Conservation (phyloP, 495 filamentous ascomycete species). For the Cairneyella variabilis region DNA sequence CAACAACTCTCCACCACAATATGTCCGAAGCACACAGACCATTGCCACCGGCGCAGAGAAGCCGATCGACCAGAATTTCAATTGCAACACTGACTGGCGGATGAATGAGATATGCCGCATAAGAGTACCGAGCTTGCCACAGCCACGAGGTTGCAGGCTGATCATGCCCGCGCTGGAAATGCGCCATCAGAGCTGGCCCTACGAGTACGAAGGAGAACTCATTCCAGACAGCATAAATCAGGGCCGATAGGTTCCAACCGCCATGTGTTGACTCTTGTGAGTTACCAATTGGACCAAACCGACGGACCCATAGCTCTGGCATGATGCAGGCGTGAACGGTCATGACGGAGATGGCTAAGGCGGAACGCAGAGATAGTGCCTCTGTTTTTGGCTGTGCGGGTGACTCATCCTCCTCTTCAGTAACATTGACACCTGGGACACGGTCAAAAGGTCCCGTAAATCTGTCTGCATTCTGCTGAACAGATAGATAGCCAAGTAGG, state of each 20-base stretch:
- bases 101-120: constrained; percentile 14
- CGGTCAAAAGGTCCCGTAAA: neutral
- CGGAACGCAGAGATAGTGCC: neutral
- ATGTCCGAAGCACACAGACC: neutral
- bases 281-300: neutral
- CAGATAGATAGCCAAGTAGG: neutral
- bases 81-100: constrained; percentile 1
- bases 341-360: neutral
- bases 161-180: neutral
- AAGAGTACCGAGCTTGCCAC: constrained; percentile 6
- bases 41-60: neutral
- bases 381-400: neutral
- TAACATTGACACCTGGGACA: neutral
- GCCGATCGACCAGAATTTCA: neutral
- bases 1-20: neutral
- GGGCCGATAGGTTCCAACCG: neutral
- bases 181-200: constrained; percentile 2
- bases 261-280: neutral
- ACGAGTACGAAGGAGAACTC: neutral
- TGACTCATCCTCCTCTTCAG: neutral
- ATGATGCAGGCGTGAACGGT: neutral
- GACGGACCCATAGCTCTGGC: neutral
- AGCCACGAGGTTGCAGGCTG: neutral
- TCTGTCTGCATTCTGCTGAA: neutral
- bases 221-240: constrained; percentile 13